Base-by-base conservation (phyloP, 441 rosid species). In the Euphorbia corollata region DNA sequence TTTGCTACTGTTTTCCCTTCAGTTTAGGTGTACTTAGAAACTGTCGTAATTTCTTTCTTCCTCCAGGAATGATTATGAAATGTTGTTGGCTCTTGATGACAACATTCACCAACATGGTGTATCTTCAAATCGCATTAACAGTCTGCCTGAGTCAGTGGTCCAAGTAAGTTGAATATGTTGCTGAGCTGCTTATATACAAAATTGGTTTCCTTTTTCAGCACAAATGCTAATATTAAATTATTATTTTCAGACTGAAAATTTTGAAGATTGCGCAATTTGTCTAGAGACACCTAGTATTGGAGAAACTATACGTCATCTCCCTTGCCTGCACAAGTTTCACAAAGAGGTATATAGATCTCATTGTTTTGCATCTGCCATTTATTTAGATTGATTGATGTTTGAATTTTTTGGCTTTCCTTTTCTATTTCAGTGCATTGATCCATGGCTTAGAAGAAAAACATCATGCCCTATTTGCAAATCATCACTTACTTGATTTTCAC, bases 251-350 rank as follows among this genome's bases (percentile, higher is more conserved):
- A 81, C 75, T 7, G 82, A 82, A 11, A 84, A 84, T 43, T 81
- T 74, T 57, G 87, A 83, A 69, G 97, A 90, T 20, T 93, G 98
- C 67, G 92, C 89, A 15, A 76, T 93, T 56, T 93, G 96, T 79
- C 87, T 93, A 60, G 98, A 93, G 48, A 75, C 81, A 38, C 98
- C 97, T 1, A 66, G 78, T 41, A 59, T 74, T 60, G 96, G 98
- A 75, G 97, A 91, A 61, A 81, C 86, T 19, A 84, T 91, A 57
- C 96, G 96, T 18, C 97, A 93, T 75, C 98, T 93, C 50, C 97
- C 97, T 67, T 93, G 98, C 85, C 77, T 93, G 39, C 98, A 93
- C 82, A 93, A 93, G 75, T 93, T 93, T 79, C 98, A 93, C 77
- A 89, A 93, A 80, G 88, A 80, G 67, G 98, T 93, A 77, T 55